Evolutionary conservation across 805 yeast species (phyloP), one percentile per base, ranked within the genome.

Genomic region (Myxozyma udenii): DNA sequence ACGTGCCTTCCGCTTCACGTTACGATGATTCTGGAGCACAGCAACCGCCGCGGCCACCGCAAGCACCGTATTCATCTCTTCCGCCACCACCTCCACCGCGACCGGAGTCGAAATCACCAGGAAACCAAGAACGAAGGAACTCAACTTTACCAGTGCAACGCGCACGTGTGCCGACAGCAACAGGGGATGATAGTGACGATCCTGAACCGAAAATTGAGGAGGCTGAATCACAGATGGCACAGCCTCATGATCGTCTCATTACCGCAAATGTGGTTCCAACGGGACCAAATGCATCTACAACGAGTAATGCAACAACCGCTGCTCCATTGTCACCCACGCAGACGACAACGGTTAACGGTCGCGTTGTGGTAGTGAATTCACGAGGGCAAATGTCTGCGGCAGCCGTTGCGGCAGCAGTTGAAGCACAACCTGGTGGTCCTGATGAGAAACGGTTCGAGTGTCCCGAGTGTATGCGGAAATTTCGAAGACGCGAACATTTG

Each of bases 401-500:
- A 32, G 40, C 50, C 22, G 43, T 35, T 5, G 47, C 48, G 12
- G 46, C 46, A 3, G 37, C 51, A 4, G 46, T 35, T 22, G 41
- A 19, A 16, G 39, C 58, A 1, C 19, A 35, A 9, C 41, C 37
- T 18, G 47, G 39, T 5, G 43, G 41, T 5, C 22, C 54, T 1
- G 55, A 51, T 32, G 61, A 55, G 16, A 57, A 57, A 32, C 46
- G 58, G 37, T 84, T 76, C 63, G 77, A 78, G 26, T 84, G 90
- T 65, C 78, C 77, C 28, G 77, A 74, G 62, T 84, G 91, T 65
- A 74, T 77, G 43, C 74, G 90, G 59, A 66, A 78, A 41, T 85
- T 85, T 68, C 80, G 83, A 64, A 74, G 93, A 60, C 87, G 84
- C 65, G 93, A 85, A 62, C 93, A 85, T 66, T 69, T 85, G 60